Evolutionary conservation across 257 asterid species (phyloP), one percentile per base, ranked within the genome.

Genomic region (Cinchona pubescens): DNA sequence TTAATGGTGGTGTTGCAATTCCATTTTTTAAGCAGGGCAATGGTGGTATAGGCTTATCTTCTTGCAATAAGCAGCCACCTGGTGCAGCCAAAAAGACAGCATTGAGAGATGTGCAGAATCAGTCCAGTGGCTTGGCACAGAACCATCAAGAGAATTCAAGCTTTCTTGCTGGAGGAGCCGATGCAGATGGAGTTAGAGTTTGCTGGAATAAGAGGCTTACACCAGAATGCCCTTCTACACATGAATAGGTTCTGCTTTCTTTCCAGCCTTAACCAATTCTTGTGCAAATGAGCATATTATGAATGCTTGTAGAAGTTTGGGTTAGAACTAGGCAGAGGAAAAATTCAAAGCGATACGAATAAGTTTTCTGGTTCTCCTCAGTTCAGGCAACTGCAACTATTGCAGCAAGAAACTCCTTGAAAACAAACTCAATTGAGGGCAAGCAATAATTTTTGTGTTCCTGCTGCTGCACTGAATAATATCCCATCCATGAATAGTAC

Each of bases 271-370:
- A 76, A 76, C 83, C 75, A 82, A 82, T 73, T 83, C 75, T 79
- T 93, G 87, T 61, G 75, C 86, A 69, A 91, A 87, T 71, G 98
- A 92, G 75, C 92, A 89, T 77, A 86, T 95, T 64, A 82, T 92
- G 90, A 92, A 92, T 42, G 97, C 89, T 0, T 93, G 97, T 19
- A 84, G 97, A 87, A 90, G 99, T 84, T 95, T 80, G 99, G 92
- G 25, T 83, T 91, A 74, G 99, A 95, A 77, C 92, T 95, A 34
- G 98, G 97, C 27, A 83, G 79, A 71, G 97, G 96, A 77, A 89
- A 87, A 80, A 81, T 82, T 62, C 96, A 86, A 75, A 87, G 70
- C 72, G 77, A 79, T 60, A 83, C 87, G 21, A 96, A 87, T 62
- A 90, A 83, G 70, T 76, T 69, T 74, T 72, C 87, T 14, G 86